These are phyloP conservation scores for Pistacia integerrima DNA, from an alignment of 345 rosid genomes.

Conservation along the genomic window DNA sequence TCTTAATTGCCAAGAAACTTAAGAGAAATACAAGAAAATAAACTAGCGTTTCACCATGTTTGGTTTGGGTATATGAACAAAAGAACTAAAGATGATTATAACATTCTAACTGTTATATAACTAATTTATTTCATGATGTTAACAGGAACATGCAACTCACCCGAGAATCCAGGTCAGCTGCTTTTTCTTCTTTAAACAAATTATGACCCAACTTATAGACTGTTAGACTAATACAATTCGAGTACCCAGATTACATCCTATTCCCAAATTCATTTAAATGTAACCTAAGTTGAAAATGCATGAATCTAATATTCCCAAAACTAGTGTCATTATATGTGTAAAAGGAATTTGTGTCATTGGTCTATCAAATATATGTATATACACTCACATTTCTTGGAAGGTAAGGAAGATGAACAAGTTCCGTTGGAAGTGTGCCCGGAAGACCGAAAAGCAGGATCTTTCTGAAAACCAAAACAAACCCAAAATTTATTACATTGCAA, in stretches of 20 bases:
- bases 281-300: not conserved
- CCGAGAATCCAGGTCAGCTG: not conserved
- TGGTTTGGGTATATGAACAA: too few relatives aligned
- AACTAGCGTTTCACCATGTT: too few relatives aligned
- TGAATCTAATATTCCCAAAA: not conserved
- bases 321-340: not conserved
- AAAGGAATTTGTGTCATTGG: too few relatives aligned
- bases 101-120: too few relatives aligned
- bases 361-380: too few relatives aligned
- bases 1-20: not conserved
- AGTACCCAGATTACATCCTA: not conserved
- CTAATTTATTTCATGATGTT: too few relatives aligned
- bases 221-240: too few relatives aligned
- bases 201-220: too few relatives aligned
- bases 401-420: constrained; percentile 46
- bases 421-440: constrained; percentile 57
- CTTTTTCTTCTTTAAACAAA: not conserved
- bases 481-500: not conserved
- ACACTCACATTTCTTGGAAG: constrained; percentile 52
- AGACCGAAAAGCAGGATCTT: constrained; percentile 44
- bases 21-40: too few relatives aligned
- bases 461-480: constrained; percentile 33
- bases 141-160: too few relatives aligned
- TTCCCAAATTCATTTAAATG: not conserved
- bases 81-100: too few relatives aligned